Evolutionary conservation across 2,329 filamentous ascomycete species (phyloP).

Genomic region (Conoideocrella luteorostrata): DNA sequence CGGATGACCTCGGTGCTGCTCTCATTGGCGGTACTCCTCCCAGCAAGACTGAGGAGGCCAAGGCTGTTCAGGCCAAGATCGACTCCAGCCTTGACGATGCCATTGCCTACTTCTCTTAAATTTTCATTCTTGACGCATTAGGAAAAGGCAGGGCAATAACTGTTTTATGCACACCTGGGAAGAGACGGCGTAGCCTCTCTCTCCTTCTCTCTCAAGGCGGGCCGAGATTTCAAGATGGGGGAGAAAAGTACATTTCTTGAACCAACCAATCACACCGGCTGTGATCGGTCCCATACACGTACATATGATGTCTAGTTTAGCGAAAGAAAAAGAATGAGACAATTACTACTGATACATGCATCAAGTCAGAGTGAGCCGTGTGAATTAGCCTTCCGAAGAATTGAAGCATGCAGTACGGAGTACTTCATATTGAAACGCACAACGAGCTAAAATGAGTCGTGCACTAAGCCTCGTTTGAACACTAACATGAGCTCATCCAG

Average conservation of each 20-base stretch:
- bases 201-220: no score
- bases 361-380: no score
- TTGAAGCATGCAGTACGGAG: no score
- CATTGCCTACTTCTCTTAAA: conserved; percentile 2
- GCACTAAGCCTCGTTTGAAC: no score
- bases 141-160: neutral
- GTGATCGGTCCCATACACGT: neutral
- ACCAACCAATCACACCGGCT: neutral
- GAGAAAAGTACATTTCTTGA: neutral
- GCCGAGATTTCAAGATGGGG: no score
- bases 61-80: neutral
- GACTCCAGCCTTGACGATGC: neutral
- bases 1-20: neutral
- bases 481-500: no score
- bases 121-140: neutral
- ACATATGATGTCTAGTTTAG: neutral
- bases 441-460: no score
- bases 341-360: no score
- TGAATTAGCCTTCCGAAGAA: no score
- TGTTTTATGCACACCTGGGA: neutral
- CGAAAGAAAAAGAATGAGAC: neutral
- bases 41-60: neutral
- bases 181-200: neutral
- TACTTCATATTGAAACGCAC: no score
- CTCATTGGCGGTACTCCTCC: neutral